Evolutionary conservation across 73 alveolate genomes (phyloP), one percentile per base, ranked within the genome.

Genomic region (Blepharisma japonicum): DNA sequence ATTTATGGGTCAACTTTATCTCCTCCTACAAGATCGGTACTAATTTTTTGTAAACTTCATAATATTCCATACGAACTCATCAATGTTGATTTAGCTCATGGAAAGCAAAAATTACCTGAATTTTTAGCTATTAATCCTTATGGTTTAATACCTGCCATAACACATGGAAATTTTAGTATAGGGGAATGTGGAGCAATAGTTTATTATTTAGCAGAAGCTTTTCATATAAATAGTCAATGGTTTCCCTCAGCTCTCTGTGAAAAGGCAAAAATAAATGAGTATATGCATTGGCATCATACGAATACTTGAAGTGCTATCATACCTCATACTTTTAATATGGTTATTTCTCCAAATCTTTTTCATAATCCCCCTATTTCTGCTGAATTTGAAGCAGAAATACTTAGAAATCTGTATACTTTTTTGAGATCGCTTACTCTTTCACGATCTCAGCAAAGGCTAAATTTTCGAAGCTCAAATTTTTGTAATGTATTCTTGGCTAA

Each of bases 11-110:
- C n/a, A n/a, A n/a, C n/a, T 11, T 45, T 68, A 6, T 68, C 79
- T 68, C 79, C 71, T 20, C 79, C 79, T 6, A 7, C 79, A 7
- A 6, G 79, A 38, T 72, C 79, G 7, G n/a, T n/a, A n/a, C n/a
- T n/a, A n/a, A n/a, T n/a, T n/a, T n/a, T n/a, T n/a, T n/a, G n/a
- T n/a, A n/a, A n/a, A n/a, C n/a, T n/a, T n/a, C n/a, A n/a, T 38
- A 6, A 32, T 7, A 27, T 68, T 6, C 72, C 8, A 7, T 45
- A 20, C 25, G 8, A 25, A 7, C 6, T 27, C 70, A 6, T 6
- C 23, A 9, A n/a, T 8, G 25, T 68, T 6, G 76, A 27, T 32
- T 27, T 68, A 7, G 27, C 8, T 6, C 6, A 68, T 7, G 77
- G 76, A 68, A 76, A 68, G 23, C 74, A 21, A 7, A 8, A 8